Evolutionary conservation across 768 basidiomycete genomes (phyloP), one percentile per base, ranked within the genome.

Genomic region (Kwoniella dendrophila): DNA sequence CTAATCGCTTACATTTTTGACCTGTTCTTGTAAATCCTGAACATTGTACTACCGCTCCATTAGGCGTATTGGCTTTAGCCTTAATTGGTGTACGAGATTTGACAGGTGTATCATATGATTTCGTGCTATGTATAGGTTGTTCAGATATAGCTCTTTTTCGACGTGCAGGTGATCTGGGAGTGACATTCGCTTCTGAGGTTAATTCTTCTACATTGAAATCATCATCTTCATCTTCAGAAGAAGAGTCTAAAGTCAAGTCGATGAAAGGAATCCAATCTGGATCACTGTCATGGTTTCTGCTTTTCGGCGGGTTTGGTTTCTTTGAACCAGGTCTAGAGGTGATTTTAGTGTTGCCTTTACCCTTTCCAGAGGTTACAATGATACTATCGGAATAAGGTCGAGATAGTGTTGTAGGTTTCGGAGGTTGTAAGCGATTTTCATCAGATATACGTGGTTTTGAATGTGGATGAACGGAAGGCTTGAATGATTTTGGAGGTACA

Each of bases 1-100:
- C 77, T 14, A 75, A 51, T 29, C 75, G 56, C 59, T 77, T 75
- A 56, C 77, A 78, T 2, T 69, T 72, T 33, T 71, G 67, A 38
- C 77, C 77, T 10, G 62, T 53, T 26, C 72, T 55, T 1, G 77
- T 78, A 36, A 63, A 76, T 5, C 77, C 77, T 36, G 77, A 59
- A 59, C 77, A 78, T 49, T 62, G 64, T 20, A 70, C 51, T 4
- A 72, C 63, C 16, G 16, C 40, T 24, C n/a, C n/a, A n/a, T n/a
- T n/a, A n/a, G n/a, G n/a, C n/a, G n/a, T n/a, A n/a, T n/a, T n/a
- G n/a, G n/a, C n/a, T n/a, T n/a, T n/a, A n/a, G n/a, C n/a, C n/a
- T n/a, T n/a, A n/a, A n/a, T n/a, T n/a, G 59, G 33, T 1, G 48
- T 38, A 38, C 51, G 26, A 10, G 34, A 20, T 3, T 0, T 30